A percentile compares a stretch with the other conserved stretches of the same genome.
These are phyloP conservation scores for Fistulina hepatica DNA, from an alignment of 1,284 basidiomycete genomes.

Conservation along the genomic window DNA sequence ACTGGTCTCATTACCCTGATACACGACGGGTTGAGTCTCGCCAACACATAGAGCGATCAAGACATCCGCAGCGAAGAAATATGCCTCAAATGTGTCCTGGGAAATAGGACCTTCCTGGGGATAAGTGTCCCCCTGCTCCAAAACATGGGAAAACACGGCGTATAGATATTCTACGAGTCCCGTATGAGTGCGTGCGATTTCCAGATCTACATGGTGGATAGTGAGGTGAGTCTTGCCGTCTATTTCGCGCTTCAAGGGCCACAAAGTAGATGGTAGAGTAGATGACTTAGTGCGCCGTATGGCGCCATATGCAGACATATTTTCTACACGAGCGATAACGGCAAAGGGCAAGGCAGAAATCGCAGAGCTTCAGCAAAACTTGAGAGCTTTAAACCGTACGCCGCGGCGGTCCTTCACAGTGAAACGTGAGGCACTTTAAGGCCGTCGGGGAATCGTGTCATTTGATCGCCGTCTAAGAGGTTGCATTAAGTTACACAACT, in stretches of 20 bases:
- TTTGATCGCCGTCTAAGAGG: no score
- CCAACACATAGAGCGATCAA: conserved; percentile 53
- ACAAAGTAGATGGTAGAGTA: conserved; percentile 26
- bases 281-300: conserved; percentile 16
- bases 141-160: conserved; percentile 56
- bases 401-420: no score
- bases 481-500: no score
- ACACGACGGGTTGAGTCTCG: conserved; percentile 17
- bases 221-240: conserved; percentile 25
- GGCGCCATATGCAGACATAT: conserved; percentile 37
- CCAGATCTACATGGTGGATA: conserved; percentile 55
- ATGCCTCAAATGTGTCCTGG: conserved; percentile 49
- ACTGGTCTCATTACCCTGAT: conserved; percentile 20
- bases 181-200: conserved; percentile 29
- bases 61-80: conserved; percentile 70
- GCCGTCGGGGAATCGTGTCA: no score
- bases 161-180: conserved; percentile 56
- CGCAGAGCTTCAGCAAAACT: not conserved
- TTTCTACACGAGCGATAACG: no score
- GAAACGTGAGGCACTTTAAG: no score
- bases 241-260: conserved; percentile 19
- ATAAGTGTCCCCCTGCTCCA: conserved; percentile 72
- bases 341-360: not conserved
- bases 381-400: no score
- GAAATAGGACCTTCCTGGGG: conserved; percentile 63